Evolutionary conservation across 768 basidiomycete genomes (phyloP).

Genomic region (Hydnum rufescens): DNA sequence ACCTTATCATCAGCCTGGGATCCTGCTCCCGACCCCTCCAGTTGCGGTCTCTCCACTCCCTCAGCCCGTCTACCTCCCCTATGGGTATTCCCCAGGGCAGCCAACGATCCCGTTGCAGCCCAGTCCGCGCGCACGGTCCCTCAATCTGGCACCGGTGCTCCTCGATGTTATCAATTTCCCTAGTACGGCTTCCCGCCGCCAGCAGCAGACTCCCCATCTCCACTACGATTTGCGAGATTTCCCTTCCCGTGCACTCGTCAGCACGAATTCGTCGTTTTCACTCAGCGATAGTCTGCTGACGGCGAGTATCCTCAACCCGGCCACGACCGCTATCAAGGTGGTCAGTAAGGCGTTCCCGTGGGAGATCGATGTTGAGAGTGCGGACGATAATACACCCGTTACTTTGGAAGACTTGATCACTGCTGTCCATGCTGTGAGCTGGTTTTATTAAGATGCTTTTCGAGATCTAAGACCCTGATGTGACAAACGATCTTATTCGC

Average conservation of each 20-base stretch:
- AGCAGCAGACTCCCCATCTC: too few relatives aligned
- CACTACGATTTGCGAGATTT: not conserved
- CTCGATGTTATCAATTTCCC: not conserved
- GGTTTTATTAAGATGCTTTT: not conserved
- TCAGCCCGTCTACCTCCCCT: not conserved
- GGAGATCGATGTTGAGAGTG: not conserved
- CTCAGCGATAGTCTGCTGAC: not conserved
- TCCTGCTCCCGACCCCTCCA: not conserved
- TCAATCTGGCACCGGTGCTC: not conserved
- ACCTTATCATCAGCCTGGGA: not conserved
- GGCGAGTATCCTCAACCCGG: not conserved
- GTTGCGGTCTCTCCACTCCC: not conserved
- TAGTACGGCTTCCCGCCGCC: not conserved
- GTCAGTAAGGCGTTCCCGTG: slow-evolving; percentile 1
- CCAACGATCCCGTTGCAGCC: not conserved
- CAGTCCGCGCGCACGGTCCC: not conserved
- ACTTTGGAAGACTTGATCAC: not conserved
- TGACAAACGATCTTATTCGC: not conserved
- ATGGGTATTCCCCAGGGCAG: not conserved
- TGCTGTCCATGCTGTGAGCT: not conserved
- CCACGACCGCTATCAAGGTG: not conserved
- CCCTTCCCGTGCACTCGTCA: not conserved
- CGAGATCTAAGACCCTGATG: not conserved
- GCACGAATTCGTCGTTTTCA: not conserved
- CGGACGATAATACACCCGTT: not conserved